Conservation (phyloP, 768 basidiomycete genomes). For the Lactarius evosmus region DNA sequence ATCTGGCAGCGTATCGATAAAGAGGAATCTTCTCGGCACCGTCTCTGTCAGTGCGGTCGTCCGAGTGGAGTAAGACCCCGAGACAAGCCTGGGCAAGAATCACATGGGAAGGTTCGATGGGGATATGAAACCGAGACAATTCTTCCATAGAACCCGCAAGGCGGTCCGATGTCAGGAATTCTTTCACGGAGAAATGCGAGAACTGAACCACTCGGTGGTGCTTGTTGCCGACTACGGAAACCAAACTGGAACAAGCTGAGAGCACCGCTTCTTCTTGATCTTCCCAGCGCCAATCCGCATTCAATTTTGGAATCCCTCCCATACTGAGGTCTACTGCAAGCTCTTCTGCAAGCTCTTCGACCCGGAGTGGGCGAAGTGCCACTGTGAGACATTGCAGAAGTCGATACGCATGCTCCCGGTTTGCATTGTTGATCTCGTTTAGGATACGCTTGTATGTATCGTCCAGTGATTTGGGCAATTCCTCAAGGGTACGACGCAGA, state of each 20-base stretch:
- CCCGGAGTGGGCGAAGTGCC: not conserved
- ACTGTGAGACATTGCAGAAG: not conserved
- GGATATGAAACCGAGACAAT: not conserved
- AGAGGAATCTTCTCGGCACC: not conserved
- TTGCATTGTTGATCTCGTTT: not conserved
- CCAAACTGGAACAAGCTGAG: not conserved
- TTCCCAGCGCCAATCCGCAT: not conserved
- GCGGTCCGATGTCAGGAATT: not conserved
- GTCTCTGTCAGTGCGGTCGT: not conserved
- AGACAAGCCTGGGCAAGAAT: constrained; percentile 1
- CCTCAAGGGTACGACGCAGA: not conserved
- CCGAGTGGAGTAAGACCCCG: not conserved
- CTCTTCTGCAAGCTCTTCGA: not conserved
- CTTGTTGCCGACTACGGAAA: not conserved
- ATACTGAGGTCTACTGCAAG: not conserved
- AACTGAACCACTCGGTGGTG: not conserved
- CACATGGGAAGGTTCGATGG: not conserved
- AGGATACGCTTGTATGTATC: constrained; percentile 3
- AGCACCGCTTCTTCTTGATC: not conserved
- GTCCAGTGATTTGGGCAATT: constrained; percentile 1
- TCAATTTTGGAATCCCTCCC: not conserved
- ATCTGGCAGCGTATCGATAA: not conserved
- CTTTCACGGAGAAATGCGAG: not conserved
- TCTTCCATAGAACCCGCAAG: not conserved
- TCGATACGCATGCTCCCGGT: not conserved